Percentiles rank a stretch among this genome's conserved stretches.
Conservation (phyloP, 345 rosid species). For the Balakata baccata region DNA sequence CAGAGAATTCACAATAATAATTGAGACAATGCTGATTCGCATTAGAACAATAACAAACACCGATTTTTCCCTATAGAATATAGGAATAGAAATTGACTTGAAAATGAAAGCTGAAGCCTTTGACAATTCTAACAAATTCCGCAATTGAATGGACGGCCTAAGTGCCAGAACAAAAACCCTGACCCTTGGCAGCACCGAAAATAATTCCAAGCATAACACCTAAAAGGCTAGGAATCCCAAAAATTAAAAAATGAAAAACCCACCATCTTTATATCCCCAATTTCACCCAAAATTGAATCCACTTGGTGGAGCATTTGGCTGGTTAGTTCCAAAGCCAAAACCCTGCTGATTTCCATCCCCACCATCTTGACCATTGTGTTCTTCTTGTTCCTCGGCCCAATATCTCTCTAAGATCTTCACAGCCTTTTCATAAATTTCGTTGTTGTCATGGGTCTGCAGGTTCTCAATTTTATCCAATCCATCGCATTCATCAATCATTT, state of each 20-base stretch:
- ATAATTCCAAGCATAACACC: constrained; percentile 10
- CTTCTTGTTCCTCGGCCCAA: constrained; percentile 76
- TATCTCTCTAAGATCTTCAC: constrained; percentile 76
- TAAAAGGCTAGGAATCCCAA: background rate
- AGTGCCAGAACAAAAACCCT: constrained; percentile 44
- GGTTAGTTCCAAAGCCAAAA: constrained; percentile 52
- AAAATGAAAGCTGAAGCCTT: constrained; percentile 17
- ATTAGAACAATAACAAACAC: background rate
- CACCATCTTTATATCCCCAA: background rate
- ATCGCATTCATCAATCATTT: constrained; percentile 67
- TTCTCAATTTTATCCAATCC: constrained; percentile 78
- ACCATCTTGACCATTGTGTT: constrained; percentile 39
- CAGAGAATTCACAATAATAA: background rate
- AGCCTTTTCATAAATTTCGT: constrained; percentile 76
- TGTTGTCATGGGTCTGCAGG: constrained; percentile 76
- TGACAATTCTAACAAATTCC: constrained; percentile 12
- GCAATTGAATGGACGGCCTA: constrained; percentile 30
- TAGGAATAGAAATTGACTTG: background rate
- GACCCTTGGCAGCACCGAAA: constrained; percentile 31
- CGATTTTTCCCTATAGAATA: background rate
- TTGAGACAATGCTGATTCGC: background rate
- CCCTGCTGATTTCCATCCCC: constrained; percentile 30
- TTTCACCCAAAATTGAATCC: constrained; percentile 71
- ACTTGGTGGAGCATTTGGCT: constrained; percentile 49
- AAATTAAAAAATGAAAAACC: background rate